Base-by-base conservation (phyloP, 495 filamentous ascomycete species). In the Thozetella sp. region DNA sequence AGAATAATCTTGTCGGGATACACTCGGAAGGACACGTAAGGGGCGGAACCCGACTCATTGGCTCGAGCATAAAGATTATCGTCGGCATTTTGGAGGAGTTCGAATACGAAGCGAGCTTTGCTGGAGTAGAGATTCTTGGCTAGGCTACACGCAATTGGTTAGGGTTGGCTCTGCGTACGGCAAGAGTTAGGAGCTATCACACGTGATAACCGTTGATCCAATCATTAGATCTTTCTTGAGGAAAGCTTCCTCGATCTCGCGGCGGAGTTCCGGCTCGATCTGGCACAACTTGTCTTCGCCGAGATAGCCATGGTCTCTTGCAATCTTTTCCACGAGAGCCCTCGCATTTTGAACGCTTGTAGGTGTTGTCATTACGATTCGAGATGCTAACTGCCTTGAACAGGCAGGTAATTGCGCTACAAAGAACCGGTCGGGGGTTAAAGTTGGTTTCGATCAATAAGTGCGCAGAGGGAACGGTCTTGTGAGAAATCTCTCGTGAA, bases 31-130 rank as follows among this genome's bases (percentile, higher is more conserved):
- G 59, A 61, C 22, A 81, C 53, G 22, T 63, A 71, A 1, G 76
- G 78, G 1, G 34, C 53, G 19, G 65, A 24, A 13, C 30, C 52
- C 2, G 23, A 2, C 1, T 19, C 24, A n/a, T 9, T 13, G 11
- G 60, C 60, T 22, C 24, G 25, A n/a, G n/a, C n/a, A n/a, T n/a
- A n/a, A n/a, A n/a, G 22, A 53, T 78, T 80, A 55, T 78, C 73
- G 25, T 80, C 74, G 12, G 76, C 75, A 54, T 79, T 79, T 55
- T 80, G 76, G 10, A 80, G 67, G 0, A 80, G 57, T 60, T 80
- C 77, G 37, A 77, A 71, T 0, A 80, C 51, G 59, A 76, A 79
- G 11, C 70, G 69, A 19, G 60, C 67, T 3, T 75, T 55, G n/a
- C 57, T 76, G 1, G 70, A 46, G 48, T 79, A 79, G 3, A 80